phyloP scores from a whole-genome alignment of 2,329 filamentous ascomycete genomes.

The Decorospora gaudefroyi region DNA sequence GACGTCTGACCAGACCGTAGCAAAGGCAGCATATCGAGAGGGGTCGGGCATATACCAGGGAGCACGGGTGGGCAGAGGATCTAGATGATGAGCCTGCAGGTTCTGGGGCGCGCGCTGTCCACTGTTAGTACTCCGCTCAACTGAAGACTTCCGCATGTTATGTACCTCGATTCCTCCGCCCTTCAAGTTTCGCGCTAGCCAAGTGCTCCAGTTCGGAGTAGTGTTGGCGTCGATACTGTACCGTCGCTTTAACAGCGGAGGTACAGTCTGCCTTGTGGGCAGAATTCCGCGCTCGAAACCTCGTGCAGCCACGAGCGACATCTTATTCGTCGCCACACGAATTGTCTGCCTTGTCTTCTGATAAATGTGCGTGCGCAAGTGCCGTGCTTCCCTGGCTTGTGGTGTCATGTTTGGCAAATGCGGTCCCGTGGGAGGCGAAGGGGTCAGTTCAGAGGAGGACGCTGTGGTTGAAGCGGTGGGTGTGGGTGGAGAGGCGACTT shows the following conservation, averaged over 20 bases:
- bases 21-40: conserved; percentile 13
- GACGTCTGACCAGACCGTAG: neutral
- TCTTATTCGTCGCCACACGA: neutral
- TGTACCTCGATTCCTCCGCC: neutral
- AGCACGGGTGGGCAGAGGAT: neutral
- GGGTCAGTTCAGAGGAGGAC: neutral
- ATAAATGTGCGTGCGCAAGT: conserved; percentile 7
- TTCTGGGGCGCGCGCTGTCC: neutral
- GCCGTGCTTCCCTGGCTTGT: conserved; percentile 1
- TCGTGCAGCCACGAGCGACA: conserved; percentile 19
- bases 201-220: neutral
- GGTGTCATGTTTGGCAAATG: too few species aligned
- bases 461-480: neutral
- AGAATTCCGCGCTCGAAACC: conserved; percentile 19
- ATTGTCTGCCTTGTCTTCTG: conserved; percentile 16
- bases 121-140: neutral
- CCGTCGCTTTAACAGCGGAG: conserved; percentile 21
- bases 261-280: conserved; percentile 19
- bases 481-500: neutral
- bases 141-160: neutral
- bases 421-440: neutral
- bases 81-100: neutral
- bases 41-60: conserved; percentile 9
- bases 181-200: neutral
- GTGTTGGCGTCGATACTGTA: conserved; percentile 32